These are phyloP conservation scores for Xylariaceae sp. DNA, from an alignment of 2,329 filamentous ascomycete species.

Conservation along the genomic window DNA sequence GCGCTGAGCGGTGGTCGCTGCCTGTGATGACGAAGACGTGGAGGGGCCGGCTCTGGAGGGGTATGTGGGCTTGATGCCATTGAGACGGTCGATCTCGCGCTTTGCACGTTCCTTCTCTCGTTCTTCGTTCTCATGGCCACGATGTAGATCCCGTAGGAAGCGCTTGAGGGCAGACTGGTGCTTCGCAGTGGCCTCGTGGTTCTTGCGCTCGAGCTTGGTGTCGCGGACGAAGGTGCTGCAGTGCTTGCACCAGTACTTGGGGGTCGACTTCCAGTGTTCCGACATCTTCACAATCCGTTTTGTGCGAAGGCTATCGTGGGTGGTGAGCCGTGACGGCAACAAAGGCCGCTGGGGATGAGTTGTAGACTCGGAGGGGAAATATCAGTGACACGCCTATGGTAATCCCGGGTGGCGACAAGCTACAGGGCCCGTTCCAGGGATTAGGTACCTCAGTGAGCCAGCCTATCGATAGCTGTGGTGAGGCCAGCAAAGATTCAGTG, in stretches of 20 bases:
- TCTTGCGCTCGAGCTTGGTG: constrained; percentile 82
- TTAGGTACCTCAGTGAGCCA: no score
- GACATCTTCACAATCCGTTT: constrained; percentile 59
- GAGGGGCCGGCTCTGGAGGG: constrained; percentile 31
- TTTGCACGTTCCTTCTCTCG: constrained; percentile 80
- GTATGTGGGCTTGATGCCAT: constrained; percentile 64
- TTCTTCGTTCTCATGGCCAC: constrained; percentile 74
- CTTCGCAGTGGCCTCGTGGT: constrained; percentile 83
- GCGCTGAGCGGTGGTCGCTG: constrained; percentile 54
- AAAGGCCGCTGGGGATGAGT: no score
- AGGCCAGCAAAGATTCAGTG: no score
- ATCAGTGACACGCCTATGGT: no score
- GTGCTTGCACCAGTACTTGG: constrained; percentile 98
- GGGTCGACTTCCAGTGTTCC: constrained; percentile 98
- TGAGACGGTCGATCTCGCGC: constrained; percentile 81
- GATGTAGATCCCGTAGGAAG: constrained; percentile 84
- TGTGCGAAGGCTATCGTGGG: background rate
- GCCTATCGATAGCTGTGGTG: no score
- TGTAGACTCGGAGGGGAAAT: no score
- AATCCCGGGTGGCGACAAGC: no score
- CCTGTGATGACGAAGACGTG: constrained; percentile 28
- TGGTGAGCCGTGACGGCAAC: no score
- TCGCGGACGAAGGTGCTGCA: constrained; percentile 89
- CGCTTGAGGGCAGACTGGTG: constrained; percentile 87
- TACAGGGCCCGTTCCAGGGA: no score